These are phyloP conservation scores for Lichtheimia hyalospora DNA, from an alignment of 371 early-diverging fungal genomes.

Conservation along the genomic window DNA sequence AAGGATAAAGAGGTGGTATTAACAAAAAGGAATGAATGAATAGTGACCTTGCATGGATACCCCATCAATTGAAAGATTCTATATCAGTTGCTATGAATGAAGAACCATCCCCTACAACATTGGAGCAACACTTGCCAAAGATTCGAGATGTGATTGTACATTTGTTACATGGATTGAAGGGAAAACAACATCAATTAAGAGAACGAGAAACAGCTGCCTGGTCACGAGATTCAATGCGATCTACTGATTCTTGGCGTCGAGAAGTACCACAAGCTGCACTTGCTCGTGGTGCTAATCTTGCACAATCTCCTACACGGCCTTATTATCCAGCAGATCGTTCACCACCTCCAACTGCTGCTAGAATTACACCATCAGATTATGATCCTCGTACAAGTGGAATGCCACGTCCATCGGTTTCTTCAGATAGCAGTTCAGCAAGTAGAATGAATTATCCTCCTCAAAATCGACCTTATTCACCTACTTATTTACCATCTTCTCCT, in stretches of 20 bases:
- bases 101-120: conserved; percentile 49
- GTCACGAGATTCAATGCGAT: conserved; percentile 14
- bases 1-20: background rate
- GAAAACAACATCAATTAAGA: conserved; percentile 56
- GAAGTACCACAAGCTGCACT: conserved; percentile 44
- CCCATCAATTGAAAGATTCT: conserved; percentile 53
- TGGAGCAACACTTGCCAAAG: conserved; percentile 59
- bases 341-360: conserved; percentile 8
- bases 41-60: conserved; percentile 62
- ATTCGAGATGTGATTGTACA: conserved; percentile 66
- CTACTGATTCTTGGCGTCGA: conserved; percentile 32
- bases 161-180: conserved; percentile 60
- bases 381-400: conserved; percentile 41
- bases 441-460: conserved; percentile 23
- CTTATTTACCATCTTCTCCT: conserved; percentile 1
- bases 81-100: conserved; percentile 56
- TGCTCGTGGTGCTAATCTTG: conserved; percentile 21
- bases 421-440: conserved; percentile 23
- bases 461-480: conserved; percentile 23
- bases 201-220: conserved; percentile 28
- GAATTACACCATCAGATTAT: conserved; percentile 31
- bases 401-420: conserved; percentile 41
- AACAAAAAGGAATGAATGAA: background rate
- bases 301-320: conserved; percentile 20
- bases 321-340: conserved; percentile 15